Base-by-base conservation (phyloP, 2,329 filamentous ascomycete genomes). In the Xylariaceae sp. region DNA sequence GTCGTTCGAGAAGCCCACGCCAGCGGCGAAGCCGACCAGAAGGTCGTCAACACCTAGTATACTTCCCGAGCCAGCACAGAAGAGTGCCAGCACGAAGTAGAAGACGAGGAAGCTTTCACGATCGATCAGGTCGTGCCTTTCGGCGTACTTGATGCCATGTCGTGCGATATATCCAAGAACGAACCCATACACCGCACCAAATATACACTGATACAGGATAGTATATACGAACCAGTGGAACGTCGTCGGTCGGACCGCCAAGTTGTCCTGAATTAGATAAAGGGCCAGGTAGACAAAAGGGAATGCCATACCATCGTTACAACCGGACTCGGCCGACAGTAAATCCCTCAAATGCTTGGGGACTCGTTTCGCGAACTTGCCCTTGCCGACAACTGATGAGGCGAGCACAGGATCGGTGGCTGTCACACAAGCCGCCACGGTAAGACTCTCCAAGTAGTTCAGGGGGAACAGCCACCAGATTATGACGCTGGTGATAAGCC, bases 231-330 rank as follows among this genome's bases (percentile, higher is more conserved):
- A 84, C 88, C 92, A 99, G 75, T 97, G 86, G 63, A 88, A 88
- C 13, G 87, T 83, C 48, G 96, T 89, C 56, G 89, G 75, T 51
- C 77, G 75, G 4, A 88, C 85, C 66, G 88, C 74, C 34, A 85
- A 85, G 63, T 88, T 80, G 73, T 93, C 96, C 65, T 88, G 85
- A 65, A 97, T 90, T 51, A 97, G 83, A 74, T 97, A 97, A 35
- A 97, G 79, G 0, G 90, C 88, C 35, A 99, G 81, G 73, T 99
- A 99, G 69, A 99, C 85, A 74, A 99, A 99, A 0, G 94, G 94
- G 71, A 99, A 99, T 1, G 94, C 94, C 94, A 99, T 99, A 76
- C 94, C 94, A 73, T 99, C 94, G 81, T 99, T 99, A 77, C 94
- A 99, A 35, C 94, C 94, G 6, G 94, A 99, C 76, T 99, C 94